Evolutionary conservation across 176 grass and related monocot genomes (phyloP).

Genomic region (Eragrostis nindensis): DNA sequence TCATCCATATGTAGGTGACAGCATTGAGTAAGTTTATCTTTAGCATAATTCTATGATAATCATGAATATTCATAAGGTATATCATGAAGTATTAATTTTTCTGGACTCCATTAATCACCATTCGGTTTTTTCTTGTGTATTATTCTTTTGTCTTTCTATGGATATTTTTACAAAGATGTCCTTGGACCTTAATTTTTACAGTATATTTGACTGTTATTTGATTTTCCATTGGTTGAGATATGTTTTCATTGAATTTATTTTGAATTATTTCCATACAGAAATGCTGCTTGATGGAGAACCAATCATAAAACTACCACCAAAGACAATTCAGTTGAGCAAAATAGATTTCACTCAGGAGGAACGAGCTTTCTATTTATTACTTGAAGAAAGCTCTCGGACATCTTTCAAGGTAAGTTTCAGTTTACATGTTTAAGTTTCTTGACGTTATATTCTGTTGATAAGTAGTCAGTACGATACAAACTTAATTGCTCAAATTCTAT

Average conservation of each 20-base stretch:
- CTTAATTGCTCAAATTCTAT: slow-evolving; percentile 11
- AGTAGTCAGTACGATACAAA: too few relatives aligned
- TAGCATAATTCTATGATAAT: too few relatives aligned
- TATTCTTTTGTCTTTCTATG: not conserved
- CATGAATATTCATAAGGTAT: too few relatives aligned
- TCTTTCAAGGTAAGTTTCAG: slow-evolving; percentile 73
- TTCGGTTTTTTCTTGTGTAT: too few relatives aligned
- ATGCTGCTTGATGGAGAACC: slow-evolving; percentile 82
- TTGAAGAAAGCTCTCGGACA: slow-evolving; percentile 81
- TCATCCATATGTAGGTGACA: too few relatives aligned
- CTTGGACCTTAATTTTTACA: not conserved
- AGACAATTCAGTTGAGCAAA: slow-evolving; percentile 70
- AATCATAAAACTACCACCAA: slow-evolving; percentile 85
- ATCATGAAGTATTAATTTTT: too few relatives aligned
- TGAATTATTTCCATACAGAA: slow-evolving; percentile 51
- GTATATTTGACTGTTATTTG: not conserved
- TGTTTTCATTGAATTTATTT: slow-evolving; percentile 29
- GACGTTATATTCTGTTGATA: not conserved
- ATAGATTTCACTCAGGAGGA: slow-evolving; percentile 83
- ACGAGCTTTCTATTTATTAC: slow-evolving; percentile 76
- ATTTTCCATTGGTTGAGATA: slow-evolving; percentile 7
- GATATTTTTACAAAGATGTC: too few relatives aligned
- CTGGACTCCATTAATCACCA: too few relatives aligned
- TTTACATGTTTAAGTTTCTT: too few relatives aligned
- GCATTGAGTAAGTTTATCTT: too few relatives aligned